These are phyloP conservation scores for Trypanosoma vivax DNA, from an alignment of 208 protist species.

Conservation along the genomic window DNA sequence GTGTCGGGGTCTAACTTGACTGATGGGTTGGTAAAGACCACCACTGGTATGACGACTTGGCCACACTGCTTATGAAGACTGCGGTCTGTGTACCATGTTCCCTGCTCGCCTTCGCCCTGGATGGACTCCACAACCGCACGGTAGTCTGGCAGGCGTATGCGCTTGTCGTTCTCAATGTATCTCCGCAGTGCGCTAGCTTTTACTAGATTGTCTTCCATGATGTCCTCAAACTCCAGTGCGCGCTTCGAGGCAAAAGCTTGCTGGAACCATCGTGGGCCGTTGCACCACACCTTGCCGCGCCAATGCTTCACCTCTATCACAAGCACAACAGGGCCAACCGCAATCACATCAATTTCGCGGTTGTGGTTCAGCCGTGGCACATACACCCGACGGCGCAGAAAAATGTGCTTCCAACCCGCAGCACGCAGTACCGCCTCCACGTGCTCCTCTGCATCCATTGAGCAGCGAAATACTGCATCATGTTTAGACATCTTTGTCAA, in stretches of 20 bases:
- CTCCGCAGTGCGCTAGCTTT: slow-evolving; percentile 79
- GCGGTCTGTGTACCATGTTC: slow-evolving; percentile 77
- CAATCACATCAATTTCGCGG: slow-evolving; percentile 86
- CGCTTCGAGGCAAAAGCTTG: slow-evolving; percentile 22
- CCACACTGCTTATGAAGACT: slow-evolving; percentile 70
- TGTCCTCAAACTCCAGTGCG: slow-evolving; percentile 81
- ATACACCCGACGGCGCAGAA: slow-evolving; percentile 67
- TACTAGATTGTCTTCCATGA: slow-evolving; percentile 73
- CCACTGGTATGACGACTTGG: slow-evolving; percentile 59
- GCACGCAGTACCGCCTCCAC: slow-evolving; percentile 58
- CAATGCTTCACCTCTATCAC: slow-evolving; percentile 89
- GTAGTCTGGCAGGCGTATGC: slow-evolving; percentile 59
- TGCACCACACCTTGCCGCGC: slow-evolving; percentile 85
- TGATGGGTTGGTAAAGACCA: slow-evolving; percentile 78
- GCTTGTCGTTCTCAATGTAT: slow-evolving; percentile 74
- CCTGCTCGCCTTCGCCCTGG: not conserved
- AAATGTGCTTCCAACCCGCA: slow-evolving; percentile 73
- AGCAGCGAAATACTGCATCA: slow-evolving; percentile 33
- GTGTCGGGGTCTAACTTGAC: slow-evolving; percentile 70
- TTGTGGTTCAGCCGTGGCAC: slow-evolving; percentile 75
- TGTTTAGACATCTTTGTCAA: slow-evolving; percentile 22
- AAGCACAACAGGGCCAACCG: slow-evolving; percentile 66
- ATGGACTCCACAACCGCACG: not conserved
- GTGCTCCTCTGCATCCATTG: slow-evolving; percentile 69
- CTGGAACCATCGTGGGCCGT: slow-evolving; percentile 81